Conservation (phyloP, 176 grass and related monocot species). For the Otatea glauca region DNA sequence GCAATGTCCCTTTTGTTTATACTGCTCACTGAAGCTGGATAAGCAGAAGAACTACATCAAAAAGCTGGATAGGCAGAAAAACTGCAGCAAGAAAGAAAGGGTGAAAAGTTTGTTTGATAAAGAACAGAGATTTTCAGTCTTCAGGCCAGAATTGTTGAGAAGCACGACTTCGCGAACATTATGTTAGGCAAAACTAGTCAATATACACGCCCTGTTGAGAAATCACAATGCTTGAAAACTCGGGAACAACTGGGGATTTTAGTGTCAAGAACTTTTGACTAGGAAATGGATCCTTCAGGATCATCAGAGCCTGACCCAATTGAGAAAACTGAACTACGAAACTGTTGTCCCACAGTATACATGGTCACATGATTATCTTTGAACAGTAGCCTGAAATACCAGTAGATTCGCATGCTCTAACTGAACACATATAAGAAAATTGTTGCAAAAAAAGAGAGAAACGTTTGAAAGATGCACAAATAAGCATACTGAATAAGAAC, state of each 20-base stretch:
- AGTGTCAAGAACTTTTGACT: slow-evolving; percentile 39
- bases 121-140: neutral
- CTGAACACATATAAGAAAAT: neutral
- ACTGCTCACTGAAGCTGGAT: slow-evolving; percentile 34
- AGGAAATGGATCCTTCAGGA: slow-evolving; percentile 37
- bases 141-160: slow-evolving; percentile 1
- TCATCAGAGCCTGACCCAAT: slow-evolving; percentile 12
- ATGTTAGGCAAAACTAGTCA: slow-evolving; percentile 18
- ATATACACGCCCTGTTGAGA: slow-evolving; percentile 10
- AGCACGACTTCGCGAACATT: slow-evolving; percentile 21
- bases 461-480: neutral
- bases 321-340: neutral
- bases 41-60: no score
- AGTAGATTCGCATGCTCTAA: neutral
- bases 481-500: neutral
- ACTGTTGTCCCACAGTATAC: slow-evolving; percentile 30
- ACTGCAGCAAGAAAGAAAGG: neutral
- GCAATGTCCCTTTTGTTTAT: slow-evolving; percentile 23
- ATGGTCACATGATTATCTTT: neutral
- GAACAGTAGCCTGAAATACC: neutral
- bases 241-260: slow-evolving; percentile 26
- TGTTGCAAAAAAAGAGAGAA: neutral
- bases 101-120: slow-evolving; percentile 10
- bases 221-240: slow-evolving; percentile 20
- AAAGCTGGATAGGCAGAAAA: neutral